A percentile compares a stretch with the other conserved stretches of the same genome.
phyloP scores from a whole-genome alignment of 2,329 filamentous ascomycete species.

The Cladophialophora carrionii region DNA sequence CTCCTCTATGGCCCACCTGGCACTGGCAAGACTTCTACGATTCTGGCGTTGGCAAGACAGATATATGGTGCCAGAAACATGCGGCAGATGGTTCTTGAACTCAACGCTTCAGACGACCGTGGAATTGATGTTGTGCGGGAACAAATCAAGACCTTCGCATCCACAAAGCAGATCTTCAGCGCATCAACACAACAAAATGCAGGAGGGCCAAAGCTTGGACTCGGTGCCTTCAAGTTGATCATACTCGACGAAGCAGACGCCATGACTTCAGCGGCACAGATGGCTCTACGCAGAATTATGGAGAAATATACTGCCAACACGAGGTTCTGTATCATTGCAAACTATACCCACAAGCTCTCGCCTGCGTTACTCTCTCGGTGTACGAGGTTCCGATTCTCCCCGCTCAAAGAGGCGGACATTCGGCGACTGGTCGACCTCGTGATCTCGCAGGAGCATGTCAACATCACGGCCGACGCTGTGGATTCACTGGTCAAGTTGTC shows the following conservation, averaged over 20 bases:
- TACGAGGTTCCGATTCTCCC: constrained; percentile 92
- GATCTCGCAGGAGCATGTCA: constrained; percentile 81
- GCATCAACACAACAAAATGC: constrained; percentile 52
- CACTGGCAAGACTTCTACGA: constrained; percentile 96
- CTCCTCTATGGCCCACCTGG: constrained; percentile 95
- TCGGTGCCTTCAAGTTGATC: constrained; percentile 90
- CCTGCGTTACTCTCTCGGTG: constrained; percentile 90
- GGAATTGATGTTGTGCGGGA: constrained; percentile 97
- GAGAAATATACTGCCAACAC: constrained; percentile 99
- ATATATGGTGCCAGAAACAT: constrained; percentile 93
- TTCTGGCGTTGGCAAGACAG: constrained; percentile 85
- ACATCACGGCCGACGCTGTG: constrained; percentile 77
- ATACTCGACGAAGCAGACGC: constrained; percentile 98
- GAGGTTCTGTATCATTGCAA: constrained; percentile 96
- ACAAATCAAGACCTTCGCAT: constrained; percentile 96
- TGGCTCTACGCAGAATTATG: constrained; percentile 96
- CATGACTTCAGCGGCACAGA: constrained; percentile 98
- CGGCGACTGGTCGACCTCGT: constrained; percentile 83
- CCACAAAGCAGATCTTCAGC: constrained; percentile 95
- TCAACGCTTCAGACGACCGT: constrained; percentile 95
- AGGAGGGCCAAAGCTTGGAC: constrained; percentile 50
- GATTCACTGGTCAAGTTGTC: constrained; percentile 83
- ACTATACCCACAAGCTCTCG: constrained; percentile 97
- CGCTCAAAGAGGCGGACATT: constrained; percentile 86
- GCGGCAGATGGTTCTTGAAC: constrained; percentile 96